A percentile compares a stretch with the other conserved stretches of the same genome.
Conservation (phyloP, 768 basidiomycete species). For the Sporobolomyces phaffii region DNA sequence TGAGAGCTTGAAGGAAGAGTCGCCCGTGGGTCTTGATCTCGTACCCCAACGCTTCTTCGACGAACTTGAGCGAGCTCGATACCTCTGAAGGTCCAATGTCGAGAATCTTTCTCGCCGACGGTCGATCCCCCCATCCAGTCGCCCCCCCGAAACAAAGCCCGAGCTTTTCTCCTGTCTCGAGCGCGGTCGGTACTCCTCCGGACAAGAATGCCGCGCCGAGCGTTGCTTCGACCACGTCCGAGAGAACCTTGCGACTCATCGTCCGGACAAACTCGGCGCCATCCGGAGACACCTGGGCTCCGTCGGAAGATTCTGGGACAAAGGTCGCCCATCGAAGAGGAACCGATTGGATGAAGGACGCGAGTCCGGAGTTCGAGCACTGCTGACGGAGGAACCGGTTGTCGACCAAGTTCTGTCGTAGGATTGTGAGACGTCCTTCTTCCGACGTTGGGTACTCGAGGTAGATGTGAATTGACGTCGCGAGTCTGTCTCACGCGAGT, state of each 20-base stretch:
- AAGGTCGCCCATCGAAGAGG: constrained; percentile 54
- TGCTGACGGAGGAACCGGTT: constrained; percentile 58
- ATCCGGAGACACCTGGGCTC: constrained; percentile 35
- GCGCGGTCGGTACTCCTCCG: constrained; percentile 65
- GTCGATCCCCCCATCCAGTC: constrained; percentile 63
- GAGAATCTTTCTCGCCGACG: constrained; percentile 51
- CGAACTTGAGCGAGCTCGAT: background rate
- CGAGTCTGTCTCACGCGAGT: constrained; percentile 63
- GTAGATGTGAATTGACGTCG: constrained; percentile 59
- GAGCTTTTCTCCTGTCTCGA: constrained; percentile 60
- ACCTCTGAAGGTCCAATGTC: constrained; percentile 32
- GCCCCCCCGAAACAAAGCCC: constrained; percentile 68
- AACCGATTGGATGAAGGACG: constrained; percentile 62
- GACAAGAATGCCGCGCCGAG: constrained; percentile 69
- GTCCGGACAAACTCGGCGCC: constrained; percentile 50
- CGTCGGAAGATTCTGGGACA: constrained; percentile 54
- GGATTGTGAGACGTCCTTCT: constrained; percentile 69
- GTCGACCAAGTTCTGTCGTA: constrained; percentile 62
- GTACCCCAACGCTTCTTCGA: constrained; percentile 67
- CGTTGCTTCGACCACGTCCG: constrained; percentile 82
- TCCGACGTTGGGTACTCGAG: constrained; percentile 62
- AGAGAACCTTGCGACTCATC: constrained; percentile 65
- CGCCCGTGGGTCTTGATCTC: constrained; percentile 60
- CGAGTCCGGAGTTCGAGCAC: constrained; percentile 56
- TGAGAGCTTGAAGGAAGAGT: constrained; percentile 65